A percentile compares a stretch with the other conserved stretches of the same genome.
Evolutionary conservation across 2,329 filamentous ascomycete species (phyloP).

Genomic region (Hymenoscyphus fraxineus): DNA sequence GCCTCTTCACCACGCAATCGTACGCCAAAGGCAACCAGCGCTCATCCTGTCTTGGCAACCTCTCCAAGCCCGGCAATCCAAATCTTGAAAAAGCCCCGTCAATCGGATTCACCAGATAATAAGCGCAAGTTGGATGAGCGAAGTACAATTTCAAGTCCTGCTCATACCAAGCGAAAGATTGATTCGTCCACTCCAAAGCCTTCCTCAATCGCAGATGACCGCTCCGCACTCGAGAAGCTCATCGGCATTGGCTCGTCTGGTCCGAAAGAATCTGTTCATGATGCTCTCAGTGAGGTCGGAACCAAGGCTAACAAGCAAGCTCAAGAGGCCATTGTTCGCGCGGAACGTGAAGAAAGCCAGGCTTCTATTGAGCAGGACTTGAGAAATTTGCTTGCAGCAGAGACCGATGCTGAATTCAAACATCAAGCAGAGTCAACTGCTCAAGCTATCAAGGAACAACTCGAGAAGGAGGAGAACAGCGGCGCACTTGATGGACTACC

Average conservation of each 20-base stretch:
- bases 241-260: conserved; percentile 31
- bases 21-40: conserved; percentile 43
- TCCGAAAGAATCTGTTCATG: conserved; percentile 63
- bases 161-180: conserved; percentile 31
- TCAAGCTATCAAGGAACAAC: conserved; percentile 48
- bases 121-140: conserved; percentile 32
- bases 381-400: conserved; percentile 47
- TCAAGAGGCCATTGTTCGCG: conserved; percentile 57
- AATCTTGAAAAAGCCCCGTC: conserved; percentile 34
- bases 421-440: conserved; percentile 46
- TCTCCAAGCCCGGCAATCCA: conserved; percentile 29
- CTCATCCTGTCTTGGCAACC: conserved; percentile 38
- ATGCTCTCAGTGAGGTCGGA: conserved; percentile 65
- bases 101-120: conserved; percentile 27
- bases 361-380: conserved; percentile 48
- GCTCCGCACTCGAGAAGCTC: conserved; percentile 38
- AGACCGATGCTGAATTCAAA: conserved; percentile 52
- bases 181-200: conserved; percentile 24
- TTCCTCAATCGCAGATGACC: conserved; percentile 31
- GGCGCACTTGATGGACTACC: conserved; percentile 52
- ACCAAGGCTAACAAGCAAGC: conserved; percentile 56
- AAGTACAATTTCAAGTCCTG: conserved; percentile 26
- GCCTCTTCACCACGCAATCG: conserved; percentile 61
- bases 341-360: conserved; percentile 43
- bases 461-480: conserved; percentile 52